Conservation (phyloP, 2,329 filamentous ascomycete species). For the Microsporum audouinii region DNA sequence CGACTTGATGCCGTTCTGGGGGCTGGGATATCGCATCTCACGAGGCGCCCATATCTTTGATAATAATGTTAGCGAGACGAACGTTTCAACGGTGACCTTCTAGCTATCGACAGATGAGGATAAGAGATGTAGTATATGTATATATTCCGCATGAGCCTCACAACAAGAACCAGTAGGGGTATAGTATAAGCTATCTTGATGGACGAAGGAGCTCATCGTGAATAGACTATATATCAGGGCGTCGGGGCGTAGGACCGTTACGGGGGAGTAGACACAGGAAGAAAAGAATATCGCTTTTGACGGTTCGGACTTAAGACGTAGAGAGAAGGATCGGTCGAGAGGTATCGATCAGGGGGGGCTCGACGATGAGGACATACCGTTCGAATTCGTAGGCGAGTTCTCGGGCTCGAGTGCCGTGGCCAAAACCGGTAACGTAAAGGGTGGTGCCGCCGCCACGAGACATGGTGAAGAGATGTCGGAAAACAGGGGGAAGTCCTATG, state of each 20-base stretch:
- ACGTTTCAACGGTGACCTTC: neutral
- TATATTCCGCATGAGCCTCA: conserved; percentile 1
- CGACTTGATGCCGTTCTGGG: conserved; percentile 86
- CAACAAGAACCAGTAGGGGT: neutral
- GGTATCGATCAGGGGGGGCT: conserved; percentile 22
- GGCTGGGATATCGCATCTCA: conserved; percentile 95
- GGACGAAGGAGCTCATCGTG: neutral
- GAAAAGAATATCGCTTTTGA: conserved; percentile 13
- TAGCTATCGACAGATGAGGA: conserved; percentile 2
- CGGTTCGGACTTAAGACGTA: conserved; percentile 14
- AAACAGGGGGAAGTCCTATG: neutral
- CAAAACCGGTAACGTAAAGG: conserved; percentile 98
- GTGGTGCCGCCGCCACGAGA: conserved; percentile 80
- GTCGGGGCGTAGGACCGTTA: conserved; percentile 9
- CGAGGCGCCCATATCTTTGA: conserved; percentile 83
- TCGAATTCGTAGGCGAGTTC: conserved; percentile 99
- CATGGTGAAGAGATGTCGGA: conserved; percentile 43
- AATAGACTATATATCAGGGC: conserved; percentile 5
- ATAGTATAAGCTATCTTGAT: conserved; percentile 1
- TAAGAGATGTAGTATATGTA: conserved; percentile 5
- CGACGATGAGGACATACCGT: conserved; percentile 66
- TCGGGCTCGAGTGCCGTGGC: conserved; percentile 94
- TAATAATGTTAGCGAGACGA: conserved; percentile 13
- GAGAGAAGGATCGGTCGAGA: conserved; percentile 14
- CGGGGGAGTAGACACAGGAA: conserved; percentile 5